These are phyloP conservation scores for Candida nonsorbophila DNA, from an alignment of 805 yeast species.

Conservation along the genomic window DNA sequence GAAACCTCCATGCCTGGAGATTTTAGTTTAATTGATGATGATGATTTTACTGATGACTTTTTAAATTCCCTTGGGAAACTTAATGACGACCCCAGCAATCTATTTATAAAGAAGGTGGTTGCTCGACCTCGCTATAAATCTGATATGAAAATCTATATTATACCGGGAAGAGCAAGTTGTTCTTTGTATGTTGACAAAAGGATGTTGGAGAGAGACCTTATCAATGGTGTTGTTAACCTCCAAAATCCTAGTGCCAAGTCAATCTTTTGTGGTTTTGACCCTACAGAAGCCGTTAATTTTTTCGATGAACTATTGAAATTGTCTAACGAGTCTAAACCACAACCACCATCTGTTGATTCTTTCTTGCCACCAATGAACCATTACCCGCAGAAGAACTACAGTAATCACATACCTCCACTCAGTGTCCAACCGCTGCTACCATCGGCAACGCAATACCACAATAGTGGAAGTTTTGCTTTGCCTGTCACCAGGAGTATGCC, in stretches of 20 bases:
- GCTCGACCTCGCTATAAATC: constrained; percentile 61
- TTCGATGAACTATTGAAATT: constrained; percentile 1
- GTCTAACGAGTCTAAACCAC: too few relatives aligned
- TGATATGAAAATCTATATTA: constrained; percentile 55
- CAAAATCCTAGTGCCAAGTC: constrained; percentile 13
- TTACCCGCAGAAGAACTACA: too few relatives aligned
- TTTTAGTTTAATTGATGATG: constrained; percentile 45
- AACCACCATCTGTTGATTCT: too few relatives aligned
- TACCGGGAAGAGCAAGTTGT: constrained; percentile 35
- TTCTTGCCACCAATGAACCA: too few relatives aligned
- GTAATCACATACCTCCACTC: too few relatives aligned
- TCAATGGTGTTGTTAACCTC: constrained; percentile 43
- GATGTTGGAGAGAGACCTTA: constrained; percentile 47
- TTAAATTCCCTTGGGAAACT: constrained; percentile 31
- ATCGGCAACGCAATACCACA: too few relatives aligned
- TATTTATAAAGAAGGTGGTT: constrained; percentile 50
- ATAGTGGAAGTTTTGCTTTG: too few relatives aligned
- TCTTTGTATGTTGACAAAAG: constrained; percentile 45
- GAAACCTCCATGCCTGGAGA: constrained; percentile 56
- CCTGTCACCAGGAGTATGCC: too few relatives aligned
- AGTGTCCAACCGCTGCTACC: too few relatives aligned
- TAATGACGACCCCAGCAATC: constrained; percentile 41
- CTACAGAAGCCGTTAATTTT: constrained; percentile 5
- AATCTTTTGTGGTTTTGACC: constrained; percentile 16
- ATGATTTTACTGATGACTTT: constrained; percentile 34